Evolutionary conservation across 495 filamentous ascomycete genomes (phyloP).

Genomic region (Penicillium dipodomyicola): DNA sequence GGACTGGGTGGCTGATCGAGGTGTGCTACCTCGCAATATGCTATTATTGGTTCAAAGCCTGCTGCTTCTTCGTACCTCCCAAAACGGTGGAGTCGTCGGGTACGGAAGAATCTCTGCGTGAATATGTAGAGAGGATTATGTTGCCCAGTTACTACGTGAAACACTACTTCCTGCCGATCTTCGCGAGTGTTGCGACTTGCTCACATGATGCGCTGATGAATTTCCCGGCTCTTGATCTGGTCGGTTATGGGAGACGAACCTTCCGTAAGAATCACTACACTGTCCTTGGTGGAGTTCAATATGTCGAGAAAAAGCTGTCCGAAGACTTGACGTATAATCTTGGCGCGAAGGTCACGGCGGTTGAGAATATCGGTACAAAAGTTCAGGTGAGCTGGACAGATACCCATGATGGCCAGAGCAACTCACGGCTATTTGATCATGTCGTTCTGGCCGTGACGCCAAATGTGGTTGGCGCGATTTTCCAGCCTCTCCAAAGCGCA

Average conservation of each 20-base stretch:
- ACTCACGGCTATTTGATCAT: constrained; percentile 21
- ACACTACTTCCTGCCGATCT: constrained; percentile 51
- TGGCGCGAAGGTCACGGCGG: constrained; percentile 12
- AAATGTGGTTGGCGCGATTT: constrained; percentile 41
- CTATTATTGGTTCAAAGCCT: constrained; percentile 49
- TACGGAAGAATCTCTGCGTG: constrained; percentile 38
- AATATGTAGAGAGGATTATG: constrained; percentile 46
- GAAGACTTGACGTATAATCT: constrained; percentile 21
- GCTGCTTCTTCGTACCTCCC: constrained; percentile 45
- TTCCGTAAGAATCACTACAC: constrained; percentile 49
- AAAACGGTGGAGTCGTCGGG: constrained; percentile 7
- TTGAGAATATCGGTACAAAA: constrained; percentile 16
- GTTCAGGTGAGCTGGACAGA: constrained; percentile 20
- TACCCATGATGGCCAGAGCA: neutral
- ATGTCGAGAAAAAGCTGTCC: constrained; percentile 44
- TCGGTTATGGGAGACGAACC: constrained; percentile 45
- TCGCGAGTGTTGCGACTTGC: constrained; percentile 54
- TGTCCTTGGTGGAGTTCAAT: constrained; percentile 45
- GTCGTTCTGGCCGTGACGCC: constrained; percentile 51
- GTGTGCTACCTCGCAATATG: constrained; percentile 40
- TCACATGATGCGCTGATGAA: constrained; percentile 47
- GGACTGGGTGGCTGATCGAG: constrained; percentile 35
- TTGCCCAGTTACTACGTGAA: constrained; percentile 42
- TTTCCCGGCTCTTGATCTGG: constrained; percentile 51
- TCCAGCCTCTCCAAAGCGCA: constrained; percentile 33